Base-by-base conservation (phyloP, 148 eudicot species). In the Persicaria maculosa region DNA sequence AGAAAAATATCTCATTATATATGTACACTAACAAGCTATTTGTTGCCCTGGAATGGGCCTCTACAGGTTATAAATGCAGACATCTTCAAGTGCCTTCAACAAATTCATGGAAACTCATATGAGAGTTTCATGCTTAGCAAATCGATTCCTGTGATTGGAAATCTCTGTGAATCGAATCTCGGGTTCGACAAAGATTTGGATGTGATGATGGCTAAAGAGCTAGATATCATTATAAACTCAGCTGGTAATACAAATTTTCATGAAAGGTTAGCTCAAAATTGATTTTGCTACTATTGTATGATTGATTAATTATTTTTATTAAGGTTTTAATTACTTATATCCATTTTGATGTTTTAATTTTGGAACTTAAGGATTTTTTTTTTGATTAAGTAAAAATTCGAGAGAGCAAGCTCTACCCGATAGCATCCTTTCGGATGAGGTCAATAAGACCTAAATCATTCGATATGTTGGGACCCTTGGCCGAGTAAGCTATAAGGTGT, bases 201-300 rank as follows among this genome's bases (percentile, higher is more conserved):
- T 4, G 78, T 77, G 59, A 78, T 73, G 80, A 86, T 95, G 52
- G 76, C 79, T 14, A 81, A 84, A 77, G 92, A 95, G 50, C 97
- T 95, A 10, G 97, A 95, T 72, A 70, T 95, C 36, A 84, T 95
- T 68, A 88, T 95, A 71, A 95, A 95, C 79, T 95, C 99, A 54
- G 99, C 99, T 73, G 99, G 97, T 46, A 95, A 89, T 82, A 95
- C 99, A 61, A 90, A 90, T 78, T 95, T 95, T 57, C 97, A 95
- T 78, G 99, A 95, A 81, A 95, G 97, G 99, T 93, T 67, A 74
- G 50, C 47, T 77, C 25, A 64, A 43, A 22, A 22, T 22, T 22
- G 25, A 22, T 22, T 22, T 22, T 22, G 25, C 25, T 22, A 22
- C 25, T 22, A 22, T 22, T 22, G 25, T 22, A 22, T 22, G 50